These are phyloP conservation scores for Geoglossum cookeanum DNA, from an alignment of 2,329 filamentous ascomycete genomes.

Conservation along the genomic window DNA sequence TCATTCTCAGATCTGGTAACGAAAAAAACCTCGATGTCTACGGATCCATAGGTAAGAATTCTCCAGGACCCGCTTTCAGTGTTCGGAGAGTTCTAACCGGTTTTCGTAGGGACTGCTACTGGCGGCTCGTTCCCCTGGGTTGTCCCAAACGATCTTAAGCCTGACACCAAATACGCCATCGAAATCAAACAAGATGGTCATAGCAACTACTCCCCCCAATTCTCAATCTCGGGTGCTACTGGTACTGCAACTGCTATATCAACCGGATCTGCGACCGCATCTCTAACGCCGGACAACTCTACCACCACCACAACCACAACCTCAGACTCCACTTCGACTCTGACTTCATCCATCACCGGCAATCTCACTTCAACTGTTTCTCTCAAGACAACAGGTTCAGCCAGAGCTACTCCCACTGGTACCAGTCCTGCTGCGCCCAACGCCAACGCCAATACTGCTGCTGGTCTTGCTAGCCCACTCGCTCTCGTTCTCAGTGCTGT, in stretches of 20 bases:
- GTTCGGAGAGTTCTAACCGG: neutral
- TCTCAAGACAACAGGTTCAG: neutral
- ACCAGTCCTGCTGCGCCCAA: constrained; percentile 6
- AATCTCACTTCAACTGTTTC: neutral
- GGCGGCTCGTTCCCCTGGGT: constrained; percentile 33
- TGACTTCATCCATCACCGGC: neutral
- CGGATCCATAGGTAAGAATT: constrained; percentile 24
- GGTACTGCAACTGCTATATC: constrained; percentile 3
- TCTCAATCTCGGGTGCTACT: constrained; percentile 24
- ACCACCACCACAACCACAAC: neutral
- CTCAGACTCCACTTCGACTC: constrained; percentile 3
- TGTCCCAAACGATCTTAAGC: constrained; percentile 23
- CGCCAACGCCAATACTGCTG: constrained; percentile 9
- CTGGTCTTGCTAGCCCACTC: constrained; percentile 18
- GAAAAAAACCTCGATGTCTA: constrained; percentile 31
- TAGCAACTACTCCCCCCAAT: constrained; percentile 36
- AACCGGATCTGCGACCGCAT: neutral
- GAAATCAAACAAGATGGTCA: constrained; percentile 33
- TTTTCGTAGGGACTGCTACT: constrained; percentile 18
- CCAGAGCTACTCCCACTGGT: constrained; percentile 9
- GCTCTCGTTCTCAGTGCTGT: constrained; percentile 22
- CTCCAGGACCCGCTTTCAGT: neutral
- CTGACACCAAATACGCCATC: constrained; percentile 34
- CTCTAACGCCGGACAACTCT: neutral
- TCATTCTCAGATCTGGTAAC: constrained; percentile 35